These are phyloP conservation scores for Colletotrichum higginsianum DNA, from an alignment of 2,329 filamentous ascomycete species.

Conservation along the genomic window DNA sequence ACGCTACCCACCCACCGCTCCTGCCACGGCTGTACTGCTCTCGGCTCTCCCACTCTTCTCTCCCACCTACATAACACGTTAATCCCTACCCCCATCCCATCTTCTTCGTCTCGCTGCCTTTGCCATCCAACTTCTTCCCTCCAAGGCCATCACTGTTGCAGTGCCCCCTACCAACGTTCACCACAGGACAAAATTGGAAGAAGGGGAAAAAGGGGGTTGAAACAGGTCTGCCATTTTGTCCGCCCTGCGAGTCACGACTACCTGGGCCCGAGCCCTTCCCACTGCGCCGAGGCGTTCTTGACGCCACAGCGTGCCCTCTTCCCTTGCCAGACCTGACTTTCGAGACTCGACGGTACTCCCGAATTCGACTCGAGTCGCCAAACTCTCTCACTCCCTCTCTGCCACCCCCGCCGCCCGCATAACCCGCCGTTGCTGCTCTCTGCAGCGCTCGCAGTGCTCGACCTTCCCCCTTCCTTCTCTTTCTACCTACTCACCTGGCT, in stretches of 20 bases:
- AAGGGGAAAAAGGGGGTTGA: constrained; percentile 37
- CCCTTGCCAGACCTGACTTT: constrained; percentile 29
- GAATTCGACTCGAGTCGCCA: constrained; percentile 38
- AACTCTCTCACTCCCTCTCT: background rate
- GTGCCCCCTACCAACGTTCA: constrained; percentile 1
- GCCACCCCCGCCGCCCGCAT: constrained; percentile 31
- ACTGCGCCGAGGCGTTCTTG: constrained; percentile 44
- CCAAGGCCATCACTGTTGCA: constrained; percentile 22
- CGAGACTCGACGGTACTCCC: constrained; percentile 33
- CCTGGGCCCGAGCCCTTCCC: constrained; percentile 41
- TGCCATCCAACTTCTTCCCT: constrained; percentile 24
- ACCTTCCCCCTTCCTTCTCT: background rate
- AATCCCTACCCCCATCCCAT: constrained; percentile 40
- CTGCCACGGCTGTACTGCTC: constrained; percentile 4
- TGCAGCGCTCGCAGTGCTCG: constrained; percentile 16
- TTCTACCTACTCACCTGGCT: constrained; percentile 7
- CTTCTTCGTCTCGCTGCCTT: constrained; percentile 32
- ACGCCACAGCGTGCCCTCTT: constrained; percentile 43
- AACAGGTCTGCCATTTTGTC: constrained; percentile 45
- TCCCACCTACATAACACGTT: constrained; percentile 39
- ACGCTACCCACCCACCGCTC: constrained; percentile 16
- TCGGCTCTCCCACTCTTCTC: constrained; percentile 3
- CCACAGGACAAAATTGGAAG: constrained; percentile 28
- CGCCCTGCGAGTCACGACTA: constrained; percentile 41
- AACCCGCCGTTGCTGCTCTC: constrained; percentile 26